Base-by-base conservation (phyloP, 441 rosid species). In the Croton laevigatus region DNA sequence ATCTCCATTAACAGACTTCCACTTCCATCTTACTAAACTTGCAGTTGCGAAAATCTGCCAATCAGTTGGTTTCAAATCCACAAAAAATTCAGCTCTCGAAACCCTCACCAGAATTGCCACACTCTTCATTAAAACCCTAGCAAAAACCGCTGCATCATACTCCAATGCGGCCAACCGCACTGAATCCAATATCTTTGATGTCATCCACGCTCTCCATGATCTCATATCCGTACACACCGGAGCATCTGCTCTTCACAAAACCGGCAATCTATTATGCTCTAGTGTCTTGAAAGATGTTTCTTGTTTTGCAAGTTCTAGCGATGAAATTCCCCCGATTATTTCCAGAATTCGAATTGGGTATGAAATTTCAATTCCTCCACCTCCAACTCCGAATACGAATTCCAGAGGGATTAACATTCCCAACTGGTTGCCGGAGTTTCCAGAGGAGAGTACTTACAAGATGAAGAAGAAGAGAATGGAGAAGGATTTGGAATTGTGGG, bases 41-140 rank as follows among this genome's bases (percentile, higher is more conserved):
- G 90, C 90, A 49, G 82, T 90, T 52, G 70, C 87, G 19, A 93
- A 88, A 80, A 82, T 84, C 38, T 90, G 91, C 82, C 76, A 34
- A 66, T 85, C 89, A 0, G 62, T 78, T 0, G 96, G 91, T 3
- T 88, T 80, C 78, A 83, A 36, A 71, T 60, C 81, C 45, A 60
- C 84, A 38, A 81, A 83, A 4, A 67, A 62, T 45, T 81, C 85
- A 3, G 84, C 90, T 13, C 73, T 90, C 36, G 70, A 87, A 63
- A 61, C 80, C 61, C 81, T 90, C 11, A 81, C 90, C 46, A 73
- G 65, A 59, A 59, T 78, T 34, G 74, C 91, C 45, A 64, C 79
- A 46, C 81, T 81, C 40, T 85, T 76, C 66, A 67, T 90, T 9
- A 71, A 79, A 75, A 62, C 81, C 49, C 67, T 90, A 4, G 96